These are phyloP conservation scores for Clonostachys solani DNA, from an alignment of 2,329 filamentous ascomycete genomes.

Conservation along the genomic window DNA sequence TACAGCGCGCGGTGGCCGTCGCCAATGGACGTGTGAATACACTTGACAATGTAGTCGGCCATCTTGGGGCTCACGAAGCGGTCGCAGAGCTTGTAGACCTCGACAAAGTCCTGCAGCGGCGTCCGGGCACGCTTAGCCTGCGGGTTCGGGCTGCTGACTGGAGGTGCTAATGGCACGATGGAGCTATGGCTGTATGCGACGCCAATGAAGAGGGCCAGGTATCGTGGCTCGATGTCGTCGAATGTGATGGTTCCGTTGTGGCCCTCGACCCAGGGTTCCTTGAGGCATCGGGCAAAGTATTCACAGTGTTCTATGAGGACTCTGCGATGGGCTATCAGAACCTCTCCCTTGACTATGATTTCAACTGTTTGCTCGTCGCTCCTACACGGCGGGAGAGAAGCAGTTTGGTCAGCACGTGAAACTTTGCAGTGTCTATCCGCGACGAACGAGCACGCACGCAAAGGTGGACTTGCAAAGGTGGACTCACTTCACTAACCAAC, in stretches of 20 bases:
- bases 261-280: conserved; percentile 17
- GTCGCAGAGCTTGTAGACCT: conserved; percentile 30
- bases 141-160: conserved; percentile 13
- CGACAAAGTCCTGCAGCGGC: conserved; percentile 22
- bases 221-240: conserved; percentile 23
- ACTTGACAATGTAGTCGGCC: conserved; percentile 18
- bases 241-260: conserved; percentile 18
- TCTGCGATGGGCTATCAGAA: conserved; percentile 19
- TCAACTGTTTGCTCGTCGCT: conserved; percentile 21
- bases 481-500: conserved; percentile 26
- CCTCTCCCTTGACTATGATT: conserved; percentile 18
- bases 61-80: conserved; percentile 23
- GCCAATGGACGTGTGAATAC: conserved; percentile 19
- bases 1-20: conserved; percentile 25
- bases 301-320: conserved; percentile 23
- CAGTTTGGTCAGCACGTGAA: neutral
- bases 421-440: too few relatives aligned
- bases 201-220: conserved; percentile 25
- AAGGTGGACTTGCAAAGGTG: conserved; percentile 4
- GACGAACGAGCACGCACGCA: neutral
- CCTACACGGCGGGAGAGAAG: conserved; percentile 5
- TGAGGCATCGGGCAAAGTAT: conserved; percentile 23
- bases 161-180: conserved; percentile 20
- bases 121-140: conserved; percentile 16
- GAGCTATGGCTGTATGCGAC: conserved; percentile 25